Evolutionary conservation across 176 grass and related monocot genomes (phyloP).

Genomic region (Aegilops bicornis): DNA sequence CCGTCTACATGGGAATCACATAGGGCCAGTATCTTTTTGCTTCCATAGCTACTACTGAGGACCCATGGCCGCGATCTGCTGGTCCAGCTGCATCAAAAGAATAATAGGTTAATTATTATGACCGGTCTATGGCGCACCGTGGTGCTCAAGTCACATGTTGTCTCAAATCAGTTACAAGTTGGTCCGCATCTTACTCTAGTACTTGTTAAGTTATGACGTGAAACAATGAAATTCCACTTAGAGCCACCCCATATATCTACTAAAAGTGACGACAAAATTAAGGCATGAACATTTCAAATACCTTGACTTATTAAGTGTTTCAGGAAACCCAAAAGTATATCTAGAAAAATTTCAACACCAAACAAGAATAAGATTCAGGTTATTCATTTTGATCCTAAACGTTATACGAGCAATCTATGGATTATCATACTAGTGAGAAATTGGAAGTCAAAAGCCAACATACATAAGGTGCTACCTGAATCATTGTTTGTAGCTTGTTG

Average conservation of each 20-base stretch:
- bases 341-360: not conserved
- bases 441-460: slow-evolving; percentile 1
- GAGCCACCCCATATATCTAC: not conserved
- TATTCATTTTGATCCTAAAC: not conserved
- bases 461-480: slow-evolving; percentile 59
- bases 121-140: not conserved
- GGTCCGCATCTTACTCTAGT: not conserved
- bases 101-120: not conserved
- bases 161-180: not conserved
- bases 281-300: not conserved
- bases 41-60: not conserved
- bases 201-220: not conserved
- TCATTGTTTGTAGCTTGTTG: slow-evolving; percentile 67
- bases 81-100: not conserved
- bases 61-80: not conserved
- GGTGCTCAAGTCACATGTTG: not conserved
- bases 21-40: not conserved
- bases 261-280: not conserved
- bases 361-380: not conserved
- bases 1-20: not conserved
- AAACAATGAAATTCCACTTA: not conserved
- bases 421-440: not conserved
- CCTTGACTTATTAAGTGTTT: not conserved
- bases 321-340: not conserved
- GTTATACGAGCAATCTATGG: not conserved